Base-by-base conservation (phyloP, 2,329 filamentous ascomycete species). In the Didymellaceae sp. region DNA sequence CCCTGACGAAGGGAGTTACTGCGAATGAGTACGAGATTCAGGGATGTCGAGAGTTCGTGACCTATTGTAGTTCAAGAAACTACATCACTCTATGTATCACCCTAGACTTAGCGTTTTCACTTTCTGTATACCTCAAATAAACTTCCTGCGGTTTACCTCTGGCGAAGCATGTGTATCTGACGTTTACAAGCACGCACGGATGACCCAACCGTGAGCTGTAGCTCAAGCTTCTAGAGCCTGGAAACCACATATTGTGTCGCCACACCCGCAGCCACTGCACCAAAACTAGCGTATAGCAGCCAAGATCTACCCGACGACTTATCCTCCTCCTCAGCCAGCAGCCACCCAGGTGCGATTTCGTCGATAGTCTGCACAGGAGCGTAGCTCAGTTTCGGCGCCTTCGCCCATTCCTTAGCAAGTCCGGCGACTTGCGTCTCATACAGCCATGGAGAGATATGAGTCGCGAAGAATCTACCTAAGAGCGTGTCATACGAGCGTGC, bases 321-420 rank as follows among this genome's bases (percentile, higher is more conserved):
- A 1, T 43, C 25, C 5, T 45, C 17, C 14, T 46, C 16, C 8
- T 52, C 18, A 6, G 30, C 39, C 33, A 50, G 20, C 26, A 52
- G 35, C 49, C 55, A 59, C 0, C 55, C 54, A 16, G 50, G 45
- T 1, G 45, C 41, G 25, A 47, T 35, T 32, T 59, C 55, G 17
- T 60, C 52, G 34, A 62, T 61, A 6, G 49, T 57, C 16, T 41
- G 40, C 8, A 53, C 49, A 13, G 51, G 45, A 28, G 32, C 55
- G 38, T 60, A 59, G 4, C 51, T 44, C 38, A 62, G 16, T 41
- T 62, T 59, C 0, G 59, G 53, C 3, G 45, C 44, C 25, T 40
- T 37, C 4, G 41, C 43, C n/a, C 55, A 37, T 3, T 31, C 41
- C 5, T 37, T 35, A 5, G 52, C 42, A 5, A 59, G 30, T 2